Evolutionary conservation across 2,329 filamentous ascomycete species (phyloP).

Genomic region (Penicillium rolfsii): DNA sequence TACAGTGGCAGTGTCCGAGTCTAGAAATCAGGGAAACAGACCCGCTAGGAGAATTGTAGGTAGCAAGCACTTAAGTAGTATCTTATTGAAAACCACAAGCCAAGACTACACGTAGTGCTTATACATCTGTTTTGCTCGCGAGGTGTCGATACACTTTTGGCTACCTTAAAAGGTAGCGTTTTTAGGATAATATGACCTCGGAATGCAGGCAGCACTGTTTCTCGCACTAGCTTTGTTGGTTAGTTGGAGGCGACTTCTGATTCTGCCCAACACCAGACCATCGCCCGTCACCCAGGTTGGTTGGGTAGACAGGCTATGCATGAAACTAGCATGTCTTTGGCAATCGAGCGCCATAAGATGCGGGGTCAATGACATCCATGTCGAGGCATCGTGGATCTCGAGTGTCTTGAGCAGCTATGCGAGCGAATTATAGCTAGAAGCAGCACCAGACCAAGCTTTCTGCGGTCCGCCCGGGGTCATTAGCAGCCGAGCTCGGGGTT

Average conservation of each 20-base stretch:
- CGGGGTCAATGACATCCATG: constrained; percentile 2
- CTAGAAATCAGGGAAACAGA: no score
- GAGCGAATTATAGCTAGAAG: background rate
- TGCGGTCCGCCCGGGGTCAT: constrained; percentile 10
- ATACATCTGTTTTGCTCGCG: background rate
- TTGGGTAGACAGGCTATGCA: constrained; percentile 3
- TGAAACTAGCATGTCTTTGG: background rate
- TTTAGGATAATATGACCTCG: background rate
- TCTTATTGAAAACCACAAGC: background rate
- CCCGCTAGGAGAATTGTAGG: background rate
- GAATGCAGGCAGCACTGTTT: background rate
- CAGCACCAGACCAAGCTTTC: constrained; percentile 17
- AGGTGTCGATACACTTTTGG: background rate
- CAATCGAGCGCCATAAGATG: background rate
- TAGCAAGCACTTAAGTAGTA: background rate
- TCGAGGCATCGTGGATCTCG: background rate
- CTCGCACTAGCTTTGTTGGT: background rate
- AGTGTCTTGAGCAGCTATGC: background rate
- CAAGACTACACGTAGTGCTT: background rate
- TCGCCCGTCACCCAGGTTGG: background rate
- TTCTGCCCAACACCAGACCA: constrained; percentile 1
- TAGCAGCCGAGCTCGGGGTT: background rate
- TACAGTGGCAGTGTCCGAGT: no score
- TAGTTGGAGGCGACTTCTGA: background rate
- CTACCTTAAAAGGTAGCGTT: background rate